Conservation (phyloP, 2,329 filamentous ascomycete species). For the Fusarium musae region DNA sequence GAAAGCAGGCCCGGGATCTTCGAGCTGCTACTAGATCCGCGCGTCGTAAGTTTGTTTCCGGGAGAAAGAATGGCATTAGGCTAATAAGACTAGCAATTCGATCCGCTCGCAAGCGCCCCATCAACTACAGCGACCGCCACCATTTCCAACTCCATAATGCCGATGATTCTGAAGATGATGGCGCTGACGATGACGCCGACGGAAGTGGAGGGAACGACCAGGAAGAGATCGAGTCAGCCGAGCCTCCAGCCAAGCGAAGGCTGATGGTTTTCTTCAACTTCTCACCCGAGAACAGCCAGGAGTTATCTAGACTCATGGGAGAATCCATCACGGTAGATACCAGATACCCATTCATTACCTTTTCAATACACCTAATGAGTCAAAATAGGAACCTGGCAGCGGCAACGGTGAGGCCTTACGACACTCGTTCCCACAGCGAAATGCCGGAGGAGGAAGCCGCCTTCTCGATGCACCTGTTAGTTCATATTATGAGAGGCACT, state of each 20-base stretch:
- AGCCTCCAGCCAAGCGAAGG: not conserved
- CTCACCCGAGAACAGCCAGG: not conserved
- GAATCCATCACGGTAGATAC: too few species aligned
- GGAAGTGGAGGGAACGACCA: not conserved
- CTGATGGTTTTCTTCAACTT: not conserved
- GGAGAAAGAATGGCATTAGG: not conserved
- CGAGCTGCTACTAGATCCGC: not conserved
- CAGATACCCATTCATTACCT: too few species aligned
- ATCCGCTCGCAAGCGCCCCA: not conserved
- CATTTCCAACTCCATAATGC: not conserved
- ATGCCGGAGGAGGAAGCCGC: not conserved
- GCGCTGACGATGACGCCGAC: not conserved
- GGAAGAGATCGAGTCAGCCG: not conserved
- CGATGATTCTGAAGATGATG: not conserved
- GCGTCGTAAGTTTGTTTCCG: not conserved
- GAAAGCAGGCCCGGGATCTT: not conserved
- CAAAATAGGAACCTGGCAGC: not conserved
- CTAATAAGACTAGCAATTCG: not conserved
- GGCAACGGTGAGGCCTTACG: not conserved
- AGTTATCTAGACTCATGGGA: too few species aligned
- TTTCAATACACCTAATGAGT: too few species aligned
- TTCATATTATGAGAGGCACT: not conserved
- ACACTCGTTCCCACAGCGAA: not conserved
- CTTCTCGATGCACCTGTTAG: not conserved
- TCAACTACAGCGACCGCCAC: not conserved